Evolutionary conservation across 139 green algal species (phyloP).

Genomic region (Nannochloris sp.): DNA sequence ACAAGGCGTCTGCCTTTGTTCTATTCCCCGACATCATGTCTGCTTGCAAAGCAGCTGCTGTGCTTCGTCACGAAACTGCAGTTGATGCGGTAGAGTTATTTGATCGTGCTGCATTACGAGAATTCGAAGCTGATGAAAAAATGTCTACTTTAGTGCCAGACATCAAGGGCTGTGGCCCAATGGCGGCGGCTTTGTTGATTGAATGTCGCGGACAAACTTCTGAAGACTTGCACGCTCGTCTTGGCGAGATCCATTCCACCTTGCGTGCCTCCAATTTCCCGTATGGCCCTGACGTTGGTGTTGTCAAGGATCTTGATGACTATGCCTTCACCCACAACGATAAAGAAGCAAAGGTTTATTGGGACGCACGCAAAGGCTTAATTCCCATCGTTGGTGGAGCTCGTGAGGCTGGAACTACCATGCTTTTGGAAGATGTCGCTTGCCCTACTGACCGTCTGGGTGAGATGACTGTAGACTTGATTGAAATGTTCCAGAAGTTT

Average conservation of each 20-base stretch:
- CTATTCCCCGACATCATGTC: constrained; percentile 84
- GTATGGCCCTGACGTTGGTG: constrained; percentile 42
- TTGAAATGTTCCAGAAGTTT: constrained; percentile 80
- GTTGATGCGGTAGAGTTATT: constrained; percentile 98
- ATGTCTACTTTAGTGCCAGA: constrained; percentile 75
- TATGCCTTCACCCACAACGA: constrained; percentile 83
- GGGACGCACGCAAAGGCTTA: constrained; percentile 93
- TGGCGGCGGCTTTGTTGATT: constrained; percentile 82
- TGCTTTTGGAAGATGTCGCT: constrained; percentile 97
- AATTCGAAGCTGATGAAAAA: constrained; percentile 73
- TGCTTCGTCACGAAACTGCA: constrained; percentile 76
- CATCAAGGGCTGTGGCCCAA: constrained; percentile 67
- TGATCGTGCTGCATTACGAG: constrained; percentile 61
- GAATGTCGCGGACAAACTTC: constrained; percentile 78
- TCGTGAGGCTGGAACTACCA: constrained; percentile 82
- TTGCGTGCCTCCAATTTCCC: constrained; percentile 50
- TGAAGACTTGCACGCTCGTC: constrained; percentile 48
- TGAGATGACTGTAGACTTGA: constrained; percentile 94
- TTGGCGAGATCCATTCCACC: constrained; percentile 44
- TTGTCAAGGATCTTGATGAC: constrained; percentile 42
- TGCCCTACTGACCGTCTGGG: constrained; percentile 88
- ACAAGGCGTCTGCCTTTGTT: constrained; percentile 85
- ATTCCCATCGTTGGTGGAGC: constrained; percentile 93
- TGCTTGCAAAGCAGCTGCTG: constrained; percentile 64
- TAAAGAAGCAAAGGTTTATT: constrained; percentile 81